Percentiles rank a stretch among this genome's conserved stretches.
These are phyloP conservation scores for Candida vaughaniae DNA, from an alignment of 805 yeast genomes.

Conservation along the genomic window DNA sequence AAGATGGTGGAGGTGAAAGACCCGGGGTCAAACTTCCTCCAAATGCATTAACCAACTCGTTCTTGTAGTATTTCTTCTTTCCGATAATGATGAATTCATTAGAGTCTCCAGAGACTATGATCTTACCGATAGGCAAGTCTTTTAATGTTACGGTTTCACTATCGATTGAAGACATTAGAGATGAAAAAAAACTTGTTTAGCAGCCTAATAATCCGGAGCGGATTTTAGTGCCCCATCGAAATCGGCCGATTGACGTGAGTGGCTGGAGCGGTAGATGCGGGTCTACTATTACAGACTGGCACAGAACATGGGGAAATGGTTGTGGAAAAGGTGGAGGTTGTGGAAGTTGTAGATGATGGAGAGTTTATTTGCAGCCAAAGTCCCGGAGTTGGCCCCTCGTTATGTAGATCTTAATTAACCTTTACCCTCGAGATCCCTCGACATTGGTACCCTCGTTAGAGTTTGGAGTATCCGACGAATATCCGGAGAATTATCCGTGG, in stretches of 20 bases:
- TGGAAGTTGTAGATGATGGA: no score
- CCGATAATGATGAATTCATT: conserved; percentile 34
- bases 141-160: conserved; percentile 6
- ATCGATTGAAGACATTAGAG: conserved; percentile 7
- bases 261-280: conserved; percentile 12
- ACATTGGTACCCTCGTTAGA: no score
- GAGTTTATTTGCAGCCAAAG: no score
- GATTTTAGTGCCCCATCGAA: no score
- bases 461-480: not conserved
- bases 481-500: not conserved
- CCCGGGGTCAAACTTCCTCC: conserved; percentile 39
- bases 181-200: conserved; percentile 1
- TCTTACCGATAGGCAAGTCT: conserved; percentile 13
- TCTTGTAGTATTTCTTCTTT: conserved; percentile 26
- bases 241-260: conserved; percentile 24
- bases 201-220: conserved; percentile 3
- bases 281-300: no score
- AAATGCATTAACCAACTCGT: conserved; percentile 38
- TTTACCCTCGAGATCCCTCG: no score
- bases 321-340: no score
- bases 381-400: no score
- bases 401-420: no score
- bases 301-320: no score
- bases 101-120: conserved; percentile 23
- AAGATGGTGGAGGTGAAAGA: conserved; percentile 40